phyloP scores from a whole-genome alignment of 2,329 filamentous ascomycete genomes.

The Curvularia sp. region DNA sequence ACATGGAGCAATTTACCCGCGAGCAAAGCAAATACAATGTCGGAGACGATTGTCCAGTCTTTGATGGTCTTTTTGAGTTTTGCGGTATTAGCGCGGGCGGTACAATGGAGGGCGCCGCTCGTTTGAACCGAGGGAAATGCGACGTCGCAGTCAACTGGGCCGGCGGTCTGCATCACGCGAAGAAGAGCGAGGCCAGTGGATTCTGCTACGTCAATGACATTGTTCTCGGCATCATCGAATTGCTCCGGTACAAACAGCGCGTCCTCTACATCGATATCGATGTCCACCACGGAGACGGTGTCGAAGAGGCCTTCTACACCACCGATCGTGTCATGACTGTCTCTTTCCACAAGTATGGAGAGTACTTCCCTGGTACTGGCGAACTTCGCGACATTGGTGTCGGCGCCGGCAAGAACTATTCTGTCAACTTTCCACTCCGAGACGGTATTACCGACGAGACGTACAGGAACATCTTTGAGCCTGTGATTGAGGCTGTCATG shows the following conservation, averaged over 20 bases:
- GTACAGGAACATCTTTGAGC: slow-evolving; percentile 73
- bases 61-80: slow-evolving; percentile 74
- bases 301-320: slow-evolving; percentile 75
- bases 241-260: slow-evolving; percentile 80
- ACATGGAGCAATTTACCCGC: slow-evolving; percentile 91
- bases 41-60: slow-evolving; percentile 69
- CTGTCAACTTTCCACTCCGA: slow-evolving; percentile 72
- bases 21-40: slow-evolving; percentile 84
- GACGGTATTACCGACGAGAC: slow-evolving; percentile 72
- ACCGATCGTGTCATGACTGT: slow-evolving; percentile 75
- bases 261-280: slow-evolving; percentile 96
- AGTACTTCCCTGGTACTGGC: slow-evolving; percentile 74
- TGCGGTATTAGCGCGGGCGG: slow-evolving; percentile 74
- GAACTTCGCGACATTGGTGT: slow-evolving; percentile 73
- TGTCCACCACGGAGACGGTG: slow-evolving; percentile 85
- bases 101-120: slow-evolving; percentile 74
- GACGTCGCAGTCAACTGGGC: slow-evolving; percentile 74
- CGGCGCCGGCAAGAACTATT: slow-evolving; percentile 70
- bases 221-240: slow-evolving; percentile 88
- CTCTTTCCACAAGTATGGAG: slow-evolving; percentile 76
- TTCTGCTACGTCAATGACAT: slow-evolving; percentile 99
- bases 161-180: slow-evolving; percentile 93
- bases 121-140: slow-evolving; percentile 71
- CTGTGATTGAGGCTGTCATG: slow-evolving; percentile 71
- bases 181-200: slow-evolving; percentile 89